Evolutionary conservation across 352 stramenopile species (phyloP).

Genomic region (Globisporangium paddicum): DNA sequence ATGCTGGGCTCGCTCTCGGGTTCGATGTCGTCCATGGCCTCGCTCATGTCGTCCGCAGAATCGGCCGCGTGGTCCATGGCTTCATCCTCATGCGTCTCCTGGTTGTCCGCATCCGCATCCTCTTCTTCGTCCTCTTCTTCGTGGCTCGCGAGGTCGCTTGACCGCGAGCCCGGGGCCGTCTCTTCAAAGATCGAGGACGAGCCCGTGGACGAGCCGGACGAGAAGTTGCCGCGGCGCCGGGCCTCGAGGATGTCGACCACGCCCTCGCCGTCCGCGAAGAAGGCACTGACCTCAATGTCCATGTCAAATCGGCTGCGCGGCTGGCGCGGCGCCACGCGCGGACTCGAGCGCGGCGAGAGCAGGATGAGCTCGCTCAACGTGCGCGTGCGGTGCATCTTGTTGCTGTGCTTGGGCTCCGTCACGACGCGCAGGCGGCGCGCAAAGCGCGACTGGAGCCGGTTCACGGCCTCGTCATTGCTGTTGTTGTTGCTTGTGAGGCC

Average conservation of each 20-base stretch:
- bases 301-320: constrained; percentile 80
- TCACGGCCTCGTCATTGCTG: constrained; percentile 5
- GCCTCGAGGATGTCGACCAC: constrained; percentile 56
- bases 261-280: constrained; percentile 67
- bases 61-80: constrained; percentile 5
- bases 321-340: constrained; percentile 49
- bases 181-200: constrained; percentile 18
- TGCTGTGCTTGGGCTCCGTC: constrained; percentile 79
- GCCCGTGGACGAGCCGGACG: neutral
- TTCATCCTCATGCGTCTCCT: constrained; percentile 17
- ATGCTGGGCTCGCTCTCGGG: constrained; percentile 1
- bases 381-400: constrained; percentile 82
- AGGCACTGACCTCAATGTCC: constrained; percentile 76
- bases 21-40: constrained; percentile 19
- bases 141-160: constrained; percentile 13
- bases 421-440: constrained; percentile 70
- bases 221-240: constrained; percentile 10
- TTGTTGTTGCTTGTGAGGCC: constrained; percentile 9
- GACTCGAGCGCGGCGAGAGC: constrained; percentile 56
- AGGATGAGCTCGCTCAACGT: constrained; percentile 76
- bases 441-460: constrained; percentile 29
- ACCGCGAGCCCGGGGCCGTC: constrained; percentile 10
- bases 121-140: constrained; percentile 29
- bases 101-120: constrained; percentile 5
- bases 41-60: constrained; percentile 4